phyloP scores from a whole-genome alignment of 306 rosid species.

The Styphnolobium japonicum region DNA sequence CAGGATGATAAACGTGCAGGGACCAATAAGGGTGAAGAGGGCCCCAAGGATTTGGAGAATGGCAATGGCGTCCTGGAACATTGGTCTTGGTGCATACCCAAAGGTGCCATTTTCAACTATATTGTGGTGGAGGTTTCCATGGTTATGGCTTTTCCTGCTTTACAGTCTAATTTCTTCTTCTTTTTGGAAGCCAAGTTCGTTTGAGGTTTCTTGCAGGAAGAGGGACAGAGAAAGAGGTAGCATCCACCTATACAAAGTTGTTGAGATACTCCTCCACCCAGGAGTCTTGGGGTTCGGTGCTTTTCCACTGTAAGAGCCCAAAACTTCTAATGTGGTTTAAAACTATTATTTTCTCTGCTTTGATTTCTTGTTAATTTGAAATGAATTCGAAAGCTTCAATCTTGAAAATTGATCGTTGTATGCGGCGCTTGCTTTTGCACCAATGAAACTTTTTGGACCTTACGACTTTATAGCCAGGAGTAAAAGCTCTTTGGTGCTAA shows the following conservation, averaged over 20 bases:
- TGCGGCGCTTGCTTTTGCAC: background rate
- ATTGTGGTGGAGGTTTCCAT: background rate
- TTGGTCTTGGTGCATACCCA: constrained; percentile 25
- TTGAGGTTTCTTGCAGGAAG: constrained; percentile 52
- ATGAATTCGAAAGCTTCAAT: background rate
- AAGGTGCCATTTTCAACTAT: constrained; percentile 19
- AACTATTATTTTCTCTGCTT: background rate
- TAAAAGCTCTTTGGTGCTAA: background rate
- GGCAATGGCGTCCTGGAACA: constrained; percentile 46
- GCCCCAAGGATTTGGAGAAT: background rate
- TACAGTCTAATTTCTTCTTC: background rate
- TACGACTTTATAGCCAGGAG: background rate
- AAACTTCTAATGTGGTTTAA: background rate
- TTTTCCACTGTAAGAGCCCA: constrained; percentile 51
- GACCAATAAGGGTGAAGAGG: no score
- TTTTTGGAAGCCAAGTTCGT: constrained; percentile 22
- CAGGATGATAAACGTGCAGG: no score
- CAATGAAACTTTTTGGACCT: background rate
- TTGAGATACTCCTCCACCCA: constrained; percentile 76
- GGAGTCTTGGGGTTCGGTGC: constrained; percentile 70
- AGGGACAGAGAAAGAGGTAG: constrained; percentile 41
- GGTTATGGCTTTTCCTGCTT: background rate
- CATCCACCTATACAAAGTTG: constrained; percentile 55
- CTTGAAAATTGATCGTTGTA: background rate
- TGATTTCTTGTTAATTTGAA: background rate